Base-by-base conservation (phyloP, 257 asterid species). In the Apocynum venetum region DNA sequence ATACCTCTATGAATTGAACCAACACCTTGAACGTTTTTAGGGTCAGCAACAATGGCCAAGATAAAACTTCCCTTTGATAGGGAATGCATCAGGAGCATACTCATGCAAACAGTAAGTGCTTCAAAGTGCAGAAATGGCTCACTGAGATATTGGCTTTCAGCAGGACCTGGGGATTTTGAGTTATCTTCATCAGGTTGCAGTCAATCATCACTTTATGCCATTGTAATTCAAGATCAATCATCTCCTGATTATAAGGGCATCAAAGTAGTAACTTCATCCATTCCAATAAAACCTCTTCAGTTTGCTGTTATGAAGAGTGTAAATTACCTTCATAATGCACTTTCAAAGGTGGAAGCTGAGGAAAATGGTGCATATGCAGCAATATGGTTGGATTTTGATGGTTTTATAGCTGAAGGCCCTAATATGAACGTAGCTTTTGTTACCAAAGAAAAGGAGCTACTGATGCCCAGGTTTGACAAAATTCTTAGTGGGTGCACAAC, bases 341-440 rank as follows among this genome's bases (percentile, higher is more conserved):
- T 93, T 60, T 89, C 96, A 17, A 90, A 90, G 77, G 84, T 95
- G 96, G 97, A 95, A 87, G 97, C 92, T 3, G 98, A 95, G 83
- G 96, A 87, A 75, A 88, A 84, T 2, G 91, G 71, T 47, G 97
- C 97, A 3, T 87, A 86, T 76, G 97, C 90, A 1, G 94, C 89
- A 31, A 91, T 95, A 82, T 95, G 99, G 99, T 68, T 93, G 79
- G 98, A 93, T 59, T 85, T 41, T 14, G 89, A 85, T 9, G 98
- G 98, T 61, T 89, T 79, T 75, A 65, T 93, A 1, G 98, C 98
- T 0, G 97, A 95, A 83, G 99, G 98, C 35, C 98, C 99, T 31
- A 95, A 84, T 79, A 93, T 95, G 99, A 95, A 95, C 35, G 98
- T 95, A 57, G 99, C 97, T 40, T 95, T 95, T 79, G 96, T 95